phyloP scores from a whole-genome alignment of 257 asterid species.

The Paraleonurus japonicus region DNA sequence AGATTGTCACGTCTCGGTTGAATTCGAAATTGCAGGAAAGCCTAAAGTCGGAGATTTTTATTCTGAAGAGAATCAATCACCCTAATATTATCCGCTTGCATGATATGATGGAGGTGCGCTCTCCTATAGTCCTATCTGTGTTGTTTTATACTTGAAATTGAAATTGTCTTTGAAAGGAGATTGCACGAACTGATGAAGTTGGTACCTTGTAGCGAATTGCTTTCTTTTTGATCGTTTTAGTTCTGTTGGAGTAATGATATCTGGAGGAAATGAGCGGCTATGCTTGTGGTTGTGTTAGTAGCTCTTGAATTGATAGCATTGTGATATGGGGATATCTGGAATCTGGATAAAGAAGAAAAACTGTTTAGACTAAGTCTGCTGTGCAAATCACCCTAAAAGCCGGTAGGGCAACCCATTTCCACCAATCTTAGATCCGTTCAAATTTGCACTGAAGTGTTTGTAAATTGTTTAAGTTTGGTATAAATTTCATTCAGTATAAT shows the following conservation, averaged over 20 bases:
- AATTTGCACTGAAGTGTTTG: not conserved
- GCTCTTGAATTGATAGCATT: constrained; percentile 11
- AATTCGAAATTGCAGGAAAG: constrained; percentile 69
- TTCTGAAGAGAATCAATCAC: constrained; percentile 77
- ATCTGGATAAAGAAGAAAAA: not conserved
- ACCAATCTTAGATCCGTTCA: not conserved
- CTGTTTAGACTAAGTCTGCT: not conserved
- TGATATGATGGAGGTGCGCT: constrained; percentile 88
- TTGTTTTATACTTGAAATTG: constrained; percentile 3
- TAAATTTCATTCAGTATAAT: not conserved
- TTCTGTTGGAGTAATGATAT: constrained; percentile 9
- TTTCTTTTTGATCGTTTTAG: not conserved
- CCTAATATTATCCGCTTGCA: constrained; percentile 89
- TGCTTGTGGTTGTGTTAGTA: constrained; percentile 1
- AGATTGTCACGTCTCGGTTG: constrained; percentile 61
- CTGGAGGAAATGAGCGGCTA: constrained; percentile 3
- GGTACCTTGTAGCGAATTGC: not conserved
- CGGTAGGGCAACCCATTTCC: not conserved
- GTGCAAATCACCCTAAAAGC: not conserved
- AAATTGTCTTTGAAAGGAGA: not conserved
- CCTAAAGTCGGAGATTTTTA: constrained; percentile 82
- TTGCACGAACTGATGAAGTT: not conserved
- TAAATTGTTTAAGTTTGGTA: not conserved
- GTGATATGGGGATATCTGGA: not conserved
- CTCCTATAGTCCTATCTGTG: not conserved